These are phyloP conservation scores for Polygonum maritimum DNA, from an alignment of 148 eudicot species.

Conservation along the genomic window DNA sequence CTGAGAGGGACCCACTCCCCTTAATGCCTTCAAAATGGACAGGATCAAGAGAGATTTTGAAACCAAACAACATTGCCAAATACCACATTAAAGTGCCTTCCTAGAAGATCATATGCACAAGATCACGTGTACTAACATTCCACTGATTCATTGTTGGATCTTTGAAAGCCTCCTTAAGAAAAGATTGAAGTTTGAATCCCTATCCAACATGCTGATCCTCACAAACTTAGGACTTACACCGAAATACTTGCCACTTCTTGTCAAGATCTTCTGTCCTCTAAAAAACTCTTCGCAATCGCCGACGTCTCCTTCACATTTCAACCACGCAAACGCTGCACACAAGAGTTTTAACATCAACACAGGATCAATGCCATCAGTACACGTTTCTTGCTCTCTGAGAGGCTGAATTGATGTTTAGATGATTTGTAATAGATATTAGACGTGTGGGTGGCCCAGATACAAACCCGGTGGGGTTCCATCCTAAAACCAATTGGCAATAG, in stretches of 20 bases:
- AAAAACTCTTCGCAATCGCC: conserved; percentile 71
- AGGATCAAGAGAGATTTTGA: not conserved
- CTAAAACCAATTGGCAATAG: too few relatives aligned
- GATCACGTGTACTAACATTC: not conserved
- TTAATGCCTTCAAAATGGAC: not conserved
- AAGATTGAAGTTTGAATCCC: conserved; percentile 44
- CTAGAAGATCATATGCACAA: conserved; percentile 3
- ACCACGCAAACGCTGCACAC: conserved; percentile 63
- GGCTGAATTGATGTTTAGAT: not conserved
- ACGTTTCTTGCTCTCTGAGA: too few relatives aligned
- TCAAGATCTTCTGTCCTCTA: conserved; percentile 43
- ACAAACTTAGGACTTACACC: conserved; percentile 58
- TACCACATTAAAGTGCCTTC: not conserved
- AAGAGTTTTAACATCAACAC: not conserved
- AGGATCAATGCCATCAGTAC: not conserved
- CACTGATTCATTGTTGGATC: not conserved
- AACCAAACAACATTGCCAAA: not conserved
- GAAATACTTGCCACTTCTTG: conserved; percentile 76
- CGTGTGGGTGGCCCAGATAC: too few relatives aligned
- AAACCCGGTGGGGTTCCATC: too few relatives aligned
- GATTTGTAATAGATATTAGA: too few relatives aligned
- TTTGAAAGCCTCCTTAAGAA: conserved; percentile 52
- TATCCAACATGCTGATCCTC: conserved; percentile 69
- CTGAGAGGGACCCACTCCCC: not conserved
- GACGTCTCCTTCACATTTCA: conserved; percentile 61